Percentiles rank a stretch among this genome's conserved stretches.
These are phyloP conservation scores for Coniochaeta sp. DNA, from an alignment of 2,329 filamentous ascomycete genomes.

Conservation along the genomic window DNA sequence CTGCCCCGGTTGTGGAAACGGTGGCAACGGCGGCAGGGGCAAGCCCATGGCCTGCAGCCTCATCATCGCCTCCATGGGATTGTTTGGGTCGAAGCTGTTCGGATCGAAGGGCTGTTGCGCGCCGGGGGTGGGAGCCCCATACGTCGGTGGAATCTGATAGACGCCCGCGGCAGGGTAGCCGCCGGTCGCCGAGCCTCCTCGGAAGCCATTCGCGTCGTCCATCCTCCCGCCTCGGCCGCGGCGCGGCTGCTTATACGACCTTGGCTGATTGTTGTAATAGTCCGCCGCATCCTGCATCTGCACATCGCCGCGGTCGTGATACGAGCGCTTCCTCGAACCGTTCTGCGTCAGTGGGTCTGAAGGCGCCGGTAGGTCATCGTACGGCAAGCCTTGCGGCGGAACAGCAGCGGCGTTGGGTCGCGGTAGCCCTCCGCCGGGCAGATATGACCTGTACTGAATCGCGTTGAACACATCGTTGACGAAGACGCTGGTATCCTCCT, in stretches of 20 bases:
- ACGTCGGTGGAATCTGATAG: neutral
- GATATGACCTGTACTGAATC: constrained; percentile 54
- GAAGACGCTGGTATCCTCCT: constrained; percentile 57
- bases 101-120: neutral
- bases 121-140: constrained; percentile 1
- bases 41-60: constrained; percentile 53
- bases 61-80: constrained; percentile 49
- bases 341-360: constrained; percentile 10
- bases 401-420: constrained; percentile 15
- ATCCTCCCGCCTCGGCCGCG: constrained; percentile 30
- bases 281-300: constrained; percentile 13
- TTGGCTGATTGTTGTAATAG: constrained; percentile 21
- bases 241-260: constrained; percentile 53
- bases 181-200: constrained; percentile 11
- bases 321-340: constrained; percentile 43
- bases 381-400: constrained; percentile 8
- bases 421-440: constrained; percentile 42
- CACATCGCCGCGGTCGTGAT: constrained; percentile 42
- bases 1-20: constrained; percentile 17
- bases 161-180: constrained; percentile 10
- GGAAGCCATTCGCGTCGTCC: constrained; percentile 5
- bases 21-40: constrained; percentile 27
- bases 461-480: constrained; percentile 64
- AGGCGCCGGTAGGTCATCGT: constrained; percentile 10
- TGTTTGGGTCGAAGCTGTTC: neutral